These are phyloP conservation scores for Apiotrichum porosum DNA, from an alignment of 1,284 basidiomycete species.

Conservation along the genomic window DNA sequence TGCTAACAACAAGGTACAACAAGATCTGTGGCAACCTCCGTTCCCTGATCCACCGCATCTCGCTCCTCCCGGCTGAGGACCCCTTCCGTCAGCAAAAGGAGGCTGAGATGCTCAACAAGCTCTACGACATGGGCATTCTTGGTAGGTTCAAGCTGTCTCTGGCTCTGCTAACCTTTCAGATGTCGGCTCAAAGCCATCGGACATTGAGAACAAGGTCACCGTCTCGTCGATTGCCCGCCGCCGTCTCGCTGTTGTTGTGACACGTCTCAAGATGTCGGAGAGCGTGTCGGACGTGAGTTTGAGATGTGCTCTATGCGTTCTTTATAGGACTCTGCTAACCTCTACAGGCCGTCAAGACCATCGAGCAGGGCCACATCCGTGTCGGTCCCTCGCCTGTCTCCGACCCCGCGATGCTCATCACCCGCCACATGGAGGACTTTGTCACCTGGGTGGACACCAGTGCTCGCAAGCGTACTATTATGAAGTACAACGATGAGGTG, in stretches of 20 bases:
- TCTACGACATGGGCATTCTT: conserved; percentile 96
- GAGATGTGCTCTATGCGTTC: background rate
- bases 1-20: conserved; percentile 69
- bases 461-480: conserved; percentile 91
- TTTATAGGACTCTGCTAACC: background rate
- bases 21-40: conserved; percentile 85
- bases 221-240: conserved; percentile 91
- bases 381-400: conserved; percentile 94
- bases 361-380: conserved; percentile 96
- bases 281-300: conserved; percentile 82
- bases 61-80: conserved; percentile 82
- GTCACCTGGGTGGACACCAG: conserved; percentile 99
- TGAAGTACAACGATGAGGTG: conserved; percentile 96
- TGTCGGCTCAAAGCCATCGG: conserved; percentile 67
- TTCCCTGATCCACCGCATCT: conserved; percentile 78
- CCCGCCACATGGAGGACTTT: conserved; percentile 98
- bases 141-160: conserved; percentile 29
- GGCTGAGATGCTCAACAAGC: conserved; percentile 79
- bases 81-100: conserved; percentile 84
- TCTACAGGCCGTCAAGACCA: conserved; percentile 82
- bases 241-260: conserved; percentile 87
- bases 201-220: conserved; percentile 90
- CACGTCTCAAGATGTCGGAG: conserved; percentile 90
- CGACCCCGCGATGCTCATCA: conserved; percentile 95
- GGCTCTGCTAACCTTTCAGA: conserved; percentile 31